Evolutionary conservation across 352 stramenopile species (phyloP), one percentile per base, ranked within the genome.

Genomic region (Elongisporangium anandrum): DNA sequence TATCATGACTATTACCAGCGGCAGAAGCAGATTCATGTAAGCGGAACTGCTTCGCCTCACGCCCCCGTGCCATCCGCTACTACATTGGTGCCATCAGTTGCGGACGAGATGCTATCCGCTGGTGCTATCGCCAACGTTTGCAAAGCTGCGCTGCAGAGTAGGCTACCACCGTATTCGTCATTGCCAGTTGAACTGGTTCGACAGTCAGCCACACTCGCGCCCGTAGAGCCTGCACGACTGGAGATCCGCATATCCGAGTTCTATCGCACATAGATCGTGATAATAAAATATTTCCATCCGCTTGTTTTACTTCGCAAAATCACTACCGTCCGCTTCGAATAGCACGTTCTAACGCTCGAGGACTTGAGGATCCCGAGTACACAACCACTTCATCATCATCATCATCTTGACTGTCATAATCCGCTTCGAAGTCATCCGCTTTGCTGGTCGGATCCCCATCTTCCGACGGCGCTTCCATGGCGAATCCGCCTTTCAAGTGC

Each of bases 71-170:
- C 50, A 23, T 12, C 52, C n/a, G 39, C 9, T 15, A 8, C 9
- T 41, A 4, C 29, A 8, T 41, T 15, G 29, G 9, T 41, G 29
- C 29, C 29, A 41, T 15, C 29, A 41, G 29, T 41, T 7, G 56
- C 26, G 6, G 57, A 64, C 3, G 20, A 17, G 15, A 13, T 56
- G 50, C 56, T 81, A 50, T 70, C 79, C 2, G 69, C 80, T 16
- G 76, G 79, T 9, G 70, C 76, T 5, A 74, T 88, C 67, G 77
- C 79, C 10, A 81, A 83, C 49, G 77, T 85, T 10, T 83, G 75
- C 64, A 80, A 72, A 21, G 63, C 68, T 26, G 72, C 76, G 13
- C 57, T 56, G 38, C 47, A 51, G 17, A 73, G 67, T 38, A 72
- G 79, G 0, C 58, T 84, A 20, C 56, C 66, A 38, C 16, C 64